Evolutionary conservation across 352 stramenopile genomes (phyloP), one percentile per base, ranked within the genome.

Genomic region (Aphanomyces cochlioides): DNA sequence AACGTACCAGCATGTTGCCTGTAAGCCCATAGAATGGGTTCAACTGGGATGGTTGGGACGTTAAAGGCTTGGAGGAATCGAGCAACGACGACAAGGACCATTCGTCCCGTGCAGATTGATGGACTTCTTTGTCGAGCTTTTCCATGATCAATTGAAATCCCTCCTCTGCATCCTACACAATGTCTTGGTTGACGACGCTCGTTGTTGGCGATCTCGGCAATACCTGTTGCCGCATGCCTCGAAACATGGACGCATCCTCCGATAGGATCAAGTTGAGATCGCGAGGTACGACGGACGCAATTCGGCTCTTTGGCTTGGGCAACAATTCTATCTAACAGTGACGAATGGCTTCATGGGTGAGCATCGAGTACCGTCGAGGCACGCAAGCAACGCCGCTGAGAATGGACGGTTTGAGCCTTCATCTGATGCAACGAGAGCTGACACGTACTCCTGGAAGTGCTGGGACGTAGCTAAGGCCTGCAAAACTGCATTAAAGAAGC

Each of bases 401-500:
- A 95, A 93, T 40, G 81, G 77, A 48, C 48, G 5, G 73, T 74
- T 40, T 71, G 78, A 34, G 72, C 60, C 21, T 64, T 39, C 53
- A 13, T 76, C 75, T 53, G 76, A 58, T 37, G 78, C 75, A 53
- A 87, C 76, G 69, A 94, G 79, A 58, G 90, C 80, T 40, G 77
- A 64, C 2, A 95, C 76, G 69, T 89, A 93, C 58, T 84, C 75
- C 53, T 84, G 78, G 63, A 94, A 88, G 72, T 80, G 85, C 21
- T 76, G 65, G n/a, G 90, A 79, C 12, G 83, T 80, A 7, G 88
- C 87, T 38, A 96, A 76, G 59, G 85, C 84, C 73, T 96, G 88
- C 60, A 95, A 77, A 60, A 96, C 92, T 38, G 87, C 88, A 71
- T 96, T 96, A 78, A 96, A 93, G 72, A 93, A 96, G 77, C 88